Conservation (phyloP, 2,329 filamentous ascomycete species). For the Penicillium corylophilum region DNA sequence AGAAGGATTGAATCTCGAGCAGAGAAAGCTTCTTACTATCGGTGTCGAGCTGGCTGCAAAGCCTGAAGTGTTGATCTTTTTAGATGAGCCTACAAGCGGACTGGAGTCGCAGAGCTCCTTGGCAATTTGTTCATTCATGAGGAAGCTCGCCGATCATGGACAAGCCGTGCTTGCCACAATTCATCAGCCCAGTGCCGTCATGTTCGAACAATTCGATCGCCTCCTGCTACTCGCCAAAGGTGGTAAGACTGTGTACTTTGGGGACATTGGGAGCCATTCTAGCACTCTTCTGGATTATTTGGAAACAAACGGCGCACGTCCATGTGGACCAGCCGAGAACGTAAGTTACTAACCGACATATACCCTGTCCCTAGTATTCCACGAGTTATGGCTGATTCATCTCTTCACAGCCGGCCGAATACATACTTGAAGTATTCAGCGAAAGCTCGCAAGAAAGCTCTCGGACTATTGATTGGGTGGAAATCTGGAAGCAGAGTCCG, state of each 20-base stretch:
- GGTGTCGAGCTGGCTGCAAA: slow-evolving; percentile 90
- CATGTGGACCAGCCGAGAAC: slow-evolving; percentile 62
- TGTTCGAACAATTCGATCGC: slow-evolving; percentile 77
- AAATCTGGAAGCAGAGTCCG: too few species aligned
- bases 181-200: slow-evolving; percentile 88
- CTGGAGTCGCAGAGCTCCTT: slow-evolving; percentile 87
- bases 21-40: slow-evolving; percentile 74
- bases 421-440: too few species aligned
- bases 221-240: slow-evolving; percentile 63
- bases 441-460: too few species aligned
- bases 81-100: slow-evolving; percentile 90
- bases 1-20: slow-evolving; percentile 65
- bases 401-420: too few species aligned
- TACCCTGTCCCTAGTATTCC: too few species aligned
- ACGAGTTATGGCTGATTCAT: too few species aligned
- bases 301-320: slow-evolving; percentile 58
- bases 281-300: slow-evolving; percentile 61
- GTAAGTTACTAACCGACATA: slow-evolving; percentile 25
- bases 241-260: slow-evolving; percentile 67
- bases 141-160: slow-evolving; percentile 82
- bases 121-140: slow-evolving; percentile 81
- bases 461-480: too few species aligned
- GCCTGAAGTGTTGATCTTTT: slow-evolving; percentile 79
- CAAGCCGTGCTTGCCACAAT: slow-evolving; percentile 91
- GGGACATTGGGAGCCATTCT: slow-evolving; percentile 61